phyloP scores from a whole-genome alignment of 2,329 filamentous ascomycete species.

The Stagonosporopsis chrysanthemi region DNA sequence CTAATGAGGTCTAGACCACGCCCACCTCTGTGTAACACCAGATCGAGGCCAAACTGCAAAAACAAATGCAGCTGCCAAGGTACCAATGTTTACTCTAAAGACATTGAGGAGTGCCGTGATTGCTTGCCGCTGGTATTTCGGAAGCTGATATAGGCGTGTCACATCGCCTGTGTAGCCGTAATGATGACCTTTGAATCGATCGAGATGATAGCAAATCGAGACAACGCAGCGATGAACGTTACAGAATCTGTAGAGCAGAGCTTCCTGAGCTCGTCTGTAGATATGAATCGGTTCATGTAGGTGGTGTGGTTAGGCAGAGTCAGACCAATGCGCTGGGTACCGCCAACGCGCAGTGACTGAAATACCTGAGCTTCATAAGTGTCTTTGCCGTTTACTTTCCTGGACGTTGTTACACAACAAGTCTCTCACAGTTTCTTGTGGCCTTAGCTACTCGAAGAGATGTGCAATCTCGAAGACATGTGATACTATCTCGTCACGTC shows the following conservation, averaged over 20 bases:
- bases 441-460: too few species aligned
- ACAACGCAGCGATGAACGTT: neutral
- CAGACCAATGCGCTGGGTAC: neutral
- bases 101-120: constrained; percentile 3
- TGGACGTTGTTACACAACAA: neutral
- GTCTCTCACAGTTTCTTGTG: too few species aligned
- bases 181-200: neutral
- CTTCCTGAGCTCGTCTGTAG: neutral
- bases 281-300: too few species aligned
- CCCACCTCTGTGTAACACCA: neutral
- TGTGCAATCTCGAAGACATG: too few species aligned
- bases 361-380: neutral
- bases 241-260: neutral
- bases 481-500: too few species aligned
- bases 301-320: neutral
- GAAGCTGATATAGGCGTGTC: constrained; percentile 12
- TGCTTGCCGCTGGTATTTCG: constrained; percentile 8
- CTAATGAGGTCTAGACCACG: constrained; percentile 17
- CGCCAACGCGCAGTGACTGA: too few species aligned
- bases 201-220: neutral
- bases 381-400: neutral
- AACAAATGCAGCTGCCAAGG: constrained; percentile 12
- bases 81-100: constrained; percentile 1
- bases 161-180: constrained; percentile 1
- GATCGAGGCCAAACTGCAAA: neutral